A percentile compares a stretch with the other conserved stretches of the same genome.
phyloP scores from a whole-genome alignment of 108 stramenopile species.

The Thalassiosira profunda region DNA sequence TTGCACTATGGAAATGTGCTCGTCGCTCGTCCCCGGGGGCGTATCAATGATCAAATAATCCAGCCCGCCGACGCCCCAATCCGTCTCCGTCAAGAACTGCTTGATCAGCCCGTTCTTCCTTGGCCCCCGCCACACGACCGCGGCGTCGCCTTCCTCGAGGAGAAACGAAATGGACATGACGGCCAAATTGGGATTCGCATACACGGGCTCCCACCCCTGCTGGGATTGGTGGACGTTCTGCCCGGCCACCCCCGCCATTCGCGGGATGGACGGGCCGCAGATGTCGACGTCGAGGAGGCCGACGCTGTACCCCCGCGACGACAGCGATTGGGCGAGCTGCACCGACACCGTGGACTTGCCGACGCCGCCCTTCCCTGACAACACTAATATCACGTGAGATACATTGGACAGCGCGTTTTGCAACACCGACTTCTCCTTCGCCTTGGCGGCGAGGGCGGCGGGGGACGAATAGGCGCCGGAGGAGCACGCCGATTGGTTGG shows the following conservation, averaged over 20 bases:
- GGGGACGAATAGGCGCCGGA: slow-evolving; percentile 85
- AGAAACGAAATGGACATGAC: slow-evolving; percentile 99
- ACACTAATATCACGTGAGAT: slow-evolving; percentile 93
- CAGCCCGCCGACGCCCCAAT: slow-evolving; percentile 90
- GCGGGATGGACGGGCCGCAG: slow-evolving; percentile 97
- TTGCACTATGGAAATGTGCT: slow-evolving; percentile 99
- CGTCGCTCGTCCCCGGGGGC: slow-evolving; percentile 99
- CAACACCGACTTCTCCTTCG: slow-evolving; percentile 60
- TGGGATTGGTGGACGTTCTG: slow-evolving; percentile 88
- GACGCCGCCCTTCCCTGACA: slow-evolving; percentile 99
- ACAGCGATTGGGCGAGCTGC: slow-evolving; percentile 94
- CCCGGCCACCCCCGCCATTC: slow-evolving; percentile 80
- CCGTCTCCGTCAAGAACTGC: slow-evolving; percentile 97
- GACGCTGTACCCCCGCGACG: slow-evolving; percentile 90
- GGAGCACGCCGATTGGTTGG: slow-evolving; percentile 94
- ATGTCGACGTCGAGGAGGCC: slow-evolving; percentile 99
- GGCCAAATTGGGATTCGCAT: slow-evolving; percentile 89
- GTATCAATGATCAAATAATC: slow-evolving; percentile 99
- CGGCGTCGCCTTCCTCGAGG: slow-evolving; percentile 92
- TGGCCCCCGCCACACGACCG: slow-evolving; percentile 99
- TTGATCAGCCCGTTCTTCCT: slow-evolving; percentile 99
- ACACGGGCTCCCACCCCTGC: slow-evolving; percentile 98
- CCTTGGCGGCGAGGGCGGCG: slow-evolving; percentile 62
- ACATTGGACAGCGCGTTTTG: slow-evolving; percentile 80
- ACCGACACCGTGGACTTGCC: slow-evolving; percentile 97